Percentiles rank a stretch among this genome's conserved stretches.
Conservation (phyloP, 108 stramenopile genomes). For the Pseudonitzschia delicatissima region DNA sequence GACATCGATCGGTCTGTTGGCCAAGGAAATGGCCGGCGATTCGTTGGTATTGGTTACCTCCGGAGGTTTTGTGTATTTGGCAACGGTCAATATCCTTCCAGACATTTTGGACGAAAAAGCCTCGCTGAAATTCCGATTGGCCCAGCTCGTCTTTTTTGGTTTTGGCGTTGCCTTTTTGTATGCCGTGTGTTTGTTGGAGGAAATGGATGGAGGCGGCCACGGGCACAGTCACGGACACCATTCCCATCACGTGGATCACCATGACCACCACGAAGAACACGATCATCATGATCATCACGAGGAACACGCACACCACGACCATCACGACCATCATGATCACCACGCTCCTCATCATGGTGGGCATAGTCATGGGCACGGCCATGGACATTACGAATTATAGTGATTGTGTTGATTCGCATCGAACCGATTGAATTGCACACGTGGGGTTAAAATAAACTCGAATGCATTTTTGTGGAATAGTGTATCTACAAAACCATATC, state of each 20-base stretch:
- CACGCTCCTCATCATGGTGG: conserved; percentile 21
- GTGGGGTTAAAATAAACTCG: too few relatives aligned
- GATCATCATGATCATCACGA: conserved; percentile 4
- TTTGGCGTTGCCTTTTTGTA: conserved; percentile 78
- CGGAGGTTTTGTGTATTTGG: conserved; percentile 89
- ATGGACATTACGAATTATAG: too few relatives aligned
- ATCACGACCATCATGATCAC: conserved; percentile 28
- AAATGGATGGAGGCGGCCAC: conserved; percentile 30
- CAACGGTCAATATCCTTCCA: conserved; percentile 71
- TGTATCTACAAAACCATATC: too few relatives aligned
- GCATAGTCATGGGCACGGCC: too few relatives aligned
- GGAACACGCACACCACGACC: conserved; percentile 20
- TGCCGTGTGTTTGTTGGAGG: conserved; percentile 62
- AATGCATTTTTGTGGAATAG: too few relatives aligned
- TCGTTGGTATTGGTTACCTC: conserved; percentile 66
- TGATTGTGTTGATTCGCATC: too few relatives aligned
- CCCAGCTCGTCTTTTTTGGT: conserved; percentile 53
- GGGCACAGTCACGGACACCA: conserved; percentile 31
- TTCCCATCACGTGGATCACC: conserved; percentile 21
- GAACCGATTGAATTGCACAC: too few relatives aligned
- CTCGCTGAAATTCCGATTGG: conserved; percentile 39
- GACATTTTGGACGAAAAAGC: conserved; percentile 58
- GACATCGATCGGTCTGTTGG: conserved; percentile 60
- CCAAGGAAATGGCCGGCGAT: conserved; percentile 44
- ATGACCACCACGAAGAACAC: not conserved